Percentiles rank a stretch among this genome's conserved stretches.
These are phyloP conservation scores for Cymbomonas tetramitiformis DNA, from an alignment of 139 green algal species.

Conservation along the genomic window DNA sequence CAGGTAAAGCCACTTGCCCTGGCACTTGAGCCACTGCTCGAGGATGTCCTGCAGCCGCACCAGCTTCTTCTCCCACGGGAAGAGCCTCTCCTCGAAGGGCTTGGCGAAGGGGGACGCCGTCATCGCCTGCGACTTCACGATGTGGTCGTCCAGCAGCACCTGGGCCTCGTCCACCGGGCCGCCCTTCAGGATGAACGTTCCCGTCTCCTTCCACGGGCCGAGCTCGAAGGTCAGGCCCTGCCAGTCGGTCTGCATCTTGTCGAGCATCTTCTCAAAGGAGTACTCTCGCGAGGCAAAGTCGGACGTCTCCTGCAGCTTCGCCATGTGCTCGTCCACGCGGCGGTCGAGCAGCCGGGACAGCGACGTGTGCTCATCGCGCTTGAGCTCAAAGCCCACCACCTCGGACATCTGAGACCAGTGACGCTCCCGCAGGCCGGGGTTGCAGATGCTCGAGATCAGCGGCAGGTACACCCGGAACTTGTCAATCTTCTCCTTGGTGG, in stretches of 20 bases:
- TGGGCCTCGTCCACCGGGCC: slow-evolving; percentile 29
- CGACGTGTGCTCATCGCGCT: slow-evolving; percentile 46
- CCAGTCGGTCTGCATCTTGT: slow-evolving; percentile 68
- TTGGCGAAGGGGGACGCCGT: slow-evolving; percentile 54
- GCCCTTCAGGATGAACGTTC: slow-evolving; percentile 28
- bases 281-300: slow-evolving; percentile 44
- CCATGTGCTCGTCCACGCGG: slow-evolving; percentile 41
- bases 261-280: slow-evolving; percentile 46
- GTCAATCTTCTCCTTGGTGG: slow-evolving; percentile 39
- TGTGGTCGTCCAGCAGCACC: slow-evolving; percentile 34
- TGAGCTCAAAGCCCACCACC: slow-evolving; percentile 41
- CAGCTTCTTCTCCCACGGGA: slow-evolving; percentile 30
- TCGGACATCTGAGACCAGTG: slow-evolving; percentile 46
- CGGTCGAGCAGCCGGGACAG: slow-evolving; percentile 45
- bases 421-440: slow-evolving; percentile 32
- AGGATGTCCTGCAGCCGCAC: slow-evolving; percentile 48
- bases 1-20: slow-evolving; percentile 62
- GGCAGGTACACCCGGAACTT: slow-evolving; percentile 43
- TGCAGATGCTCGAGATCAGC: slow-evolving; percentile 33
- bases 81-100: slow-evolving; percentile 39
- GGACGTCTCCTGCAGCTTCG: slow-evolving; percentile 46
- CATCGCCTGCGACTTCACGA: slow-evolving; percentile 58
- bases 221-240: slow-evolving; percentile 43
- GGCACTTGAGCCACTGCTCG: slow-evolving; percentile 56
- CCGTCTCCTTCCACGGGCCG: slow-evolving; percentile 44